Evolutionary conservation across 345 rosid species (phyloP), one percentile per base, ranked within the genome.

Genomic region (Citrus hindsii): DNA sequence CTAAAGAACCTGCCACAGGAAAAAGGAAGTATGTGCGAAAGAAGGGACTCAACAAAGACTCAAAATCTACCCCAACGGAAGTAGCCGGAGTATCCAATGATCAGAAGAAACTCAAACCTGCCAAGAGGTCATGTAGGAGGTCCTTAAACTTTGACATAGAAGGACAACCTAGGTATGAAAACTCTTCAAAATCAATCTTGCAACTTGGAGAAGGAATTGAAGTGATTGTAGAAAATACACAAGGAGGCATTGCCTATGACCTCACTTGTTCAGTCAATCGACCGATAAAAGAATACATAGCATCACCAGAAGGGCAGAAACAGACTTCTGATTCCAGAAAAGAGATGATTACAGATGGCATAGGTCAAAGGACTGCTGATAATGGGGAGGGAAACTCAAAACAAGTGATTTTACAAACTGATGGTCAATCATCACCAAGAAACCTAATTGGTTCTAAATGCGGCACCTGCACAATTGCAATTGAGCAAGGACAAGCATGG

Each of bases 21-120:
- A 90, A 77, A 84, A 88, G 92, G 83, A 93, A 91, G 64, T 85
- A 86, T 53, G 88, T 87, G 35, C 74, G 82, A 74, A 86, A 74
- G 80, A 86, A 89, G 33, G 79, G 59, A 19, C 79, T 80, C 25
- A 38, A 46, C 14, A 81, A 86, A 64, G 77, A 68, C 65, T 33
- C 82, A 59, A 78, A 80, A 63, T 55, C 76, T 24, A 78, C 79
- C 6, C 81, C 89, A 5, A 69, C 42, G 51, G 87, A 85, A 81
- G 74, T 79, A 78, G 68, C 68, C 68, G 70, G 84, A 64, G 85
- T 80, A 77, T 16, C 88, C 68, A 68, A 68, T 32, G 82, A 73
- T 81, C 79, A 62, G 69, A 76, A 79, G 79, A 70, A 69, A 59
- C 62, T 74, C 21, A 67, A 69, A 65, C 83, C 51, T 32, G 70